Evolutionary conservation across 176 grass and related monocot genomes (phyloP).

Genomic region (Hyparrhenia diplandra): DNA sequence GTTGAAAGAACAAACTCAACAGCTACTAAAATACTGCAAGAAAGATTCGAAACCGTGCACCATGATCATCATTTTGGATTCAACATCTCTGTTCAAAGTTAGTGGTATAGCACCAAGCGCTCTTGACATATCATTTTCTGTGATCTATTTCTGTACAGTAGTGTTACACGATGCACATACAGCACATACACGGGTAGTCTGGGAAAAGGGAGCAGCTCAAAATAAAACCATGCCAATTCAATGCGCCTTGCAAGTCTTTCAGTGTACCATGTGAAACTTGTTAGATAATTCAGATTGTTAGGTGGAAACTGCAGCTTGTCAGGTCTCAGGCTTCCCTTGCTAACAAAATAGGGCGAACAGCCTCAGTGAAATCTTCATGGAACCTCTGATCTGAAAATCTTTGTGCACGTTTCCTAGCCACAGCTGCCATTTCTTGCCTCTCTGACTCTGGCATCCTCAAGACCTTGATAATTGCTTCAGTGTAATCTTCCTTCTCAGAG

Average conservation of each 20-base stretch:
- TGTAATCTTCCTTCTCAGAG: conserved; percentile 61
- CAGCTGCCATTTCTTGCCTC: conserved; percentile 60
- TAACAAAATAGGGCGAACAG: conserved; percentile 47
- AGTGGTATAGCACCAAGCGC: not conserved
- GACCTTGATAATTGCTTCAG: conserved; percentile 62
- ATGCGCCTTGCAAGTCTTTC: not conserved
- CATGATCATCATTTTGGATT: not conserved
- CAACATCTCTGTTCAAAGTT: too few species aligned
- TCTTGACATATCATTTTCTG: not conserved
- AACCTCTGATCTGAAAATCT: conserved; percentile 84
- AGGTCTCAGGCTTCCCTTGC: not conserved
- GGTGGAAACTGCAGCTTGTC: not conserved
- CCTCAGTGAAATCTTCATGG: conserved; percentile 60
- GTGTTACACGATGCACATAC: not conserved
- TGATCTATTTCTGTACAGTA: conserved; percentile 10
- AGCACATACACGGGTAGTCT: not conserved
- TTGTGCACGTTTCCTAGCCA: conserved; percentile 66
- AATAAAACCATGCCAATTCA: not conserved
- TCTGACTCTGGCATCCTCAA: conserved; percentile 62
- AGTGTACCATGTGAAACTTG: not conserved
- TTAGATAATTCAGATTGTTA: not conserved
- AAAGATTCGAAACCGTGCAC: not conserved
- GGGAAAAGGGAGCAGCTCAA: not conserved
- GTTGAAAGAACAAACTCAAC: not conserved
- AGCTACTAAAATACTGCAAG: not conserved